Evolutionary conservation across 2,329 filamentous ascomycete genomes (phyloP).

Genomic region (Diaporthe velutina): DNA sequence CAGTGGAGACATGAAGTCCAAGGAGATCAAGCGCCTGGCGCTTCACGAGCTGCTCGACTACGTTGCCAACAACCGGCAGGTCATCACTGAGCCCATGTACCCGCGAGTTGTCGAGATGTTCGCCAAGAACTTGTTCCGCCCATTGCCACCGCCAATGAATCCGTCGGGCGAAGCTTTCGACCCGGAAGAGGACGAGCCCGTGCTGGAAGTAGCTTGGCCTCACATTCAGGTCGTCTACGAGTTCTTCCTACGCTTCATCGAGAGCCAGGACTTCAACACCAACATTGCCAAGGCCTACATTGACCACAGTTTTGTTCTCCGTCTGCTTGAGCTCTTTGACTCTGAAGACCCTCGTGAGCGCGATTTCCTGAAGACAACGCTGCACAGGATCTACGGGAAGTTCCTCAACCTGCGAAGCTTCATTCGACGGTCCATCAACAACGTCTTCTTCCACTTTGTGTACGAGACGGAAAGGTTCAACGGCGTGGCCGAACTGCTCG

Average conservation of each 20-base stretch:
- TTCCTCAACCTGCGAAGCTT: conserved; percentile 98
- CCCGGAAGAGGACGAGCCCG: conserved; percentile 97
- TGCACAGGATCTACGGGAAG: conserved; percentile 98
- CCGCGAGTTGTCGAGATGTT: conserved; percentile 99
- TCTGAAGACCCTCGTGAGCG: conserved; percentile 97
- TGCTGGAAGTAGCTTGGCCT: conserved; percentile 97
- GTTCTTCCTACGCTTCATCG: conserved; percentile 98
- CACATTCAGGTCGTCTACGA: conserved; percentile 99
- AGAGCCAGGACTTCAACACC: conserved; percentile 99
- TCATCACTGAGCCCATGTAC: conserved; percentile 99
- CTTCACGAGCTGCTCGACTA: conserved; percentile 97
- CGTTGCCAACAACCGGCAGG: conserved; percentile 97
- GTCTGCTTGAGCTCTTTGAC: conserved; percentile 97
- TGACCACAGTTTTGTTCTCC: conserved; percentile 96
- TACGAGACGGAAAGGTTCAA: conserved; percentile 99
- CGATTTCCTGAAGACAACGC: conserved; percentile 97
- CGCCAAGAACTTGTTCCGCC: conserved; percentile 96
- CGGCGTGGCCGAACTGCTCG: conserved; percentile 94
- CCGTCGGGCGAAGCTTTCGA: conserved; percentile 98
- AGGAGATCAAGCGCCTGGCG: conserved; percentile 98
- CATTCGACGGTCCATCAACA: conserved; percentile 98
- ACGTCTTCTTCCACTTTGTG: conserved; percentile 99
- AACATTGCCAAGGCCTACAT: conserved; percentile 99
- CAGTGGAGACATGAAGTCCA: conserved; percentile 98
- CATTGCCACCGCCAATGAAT: conserved; percentile 96